These are phyloP conservation scores for Perilla frutescens DNA, from an alignment of 257 asterid species.

Conservation along the genomic window DNA sequence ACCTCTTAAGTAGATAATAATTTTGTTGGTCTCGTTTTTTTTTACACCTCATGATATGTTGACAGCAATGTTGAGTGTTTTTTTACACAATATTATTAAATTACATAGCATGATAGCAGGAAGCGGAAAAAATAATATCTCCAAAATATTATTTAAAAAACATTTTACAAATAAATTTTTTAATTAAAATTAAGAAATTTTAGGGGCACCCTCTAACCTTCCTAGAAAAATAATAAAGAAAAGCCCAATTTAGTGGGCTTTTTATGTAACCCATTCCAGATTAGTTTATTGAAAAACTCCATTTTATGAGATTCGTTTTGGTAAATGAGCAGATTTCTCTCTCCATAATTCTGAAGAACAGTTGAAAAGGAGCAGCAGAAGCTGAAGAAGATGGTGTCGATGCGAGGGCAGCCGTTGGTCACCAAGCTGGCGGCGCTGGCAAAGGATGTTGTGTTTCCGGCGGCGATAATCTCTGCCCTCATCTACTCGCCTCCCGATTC, in stretches of 20 bases:
- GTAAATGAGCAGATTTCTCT: not conserved
- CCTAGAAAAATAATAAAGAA: too few relatives aligned
- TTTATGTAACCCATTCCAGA: not conserved
- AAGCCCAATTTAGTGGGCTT: constrained; percentile 25
- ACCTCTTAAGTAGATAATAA: too few relatives aligned
- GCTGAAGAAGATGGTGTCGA: constrained; percentile 40
- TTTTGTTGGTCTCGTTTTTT: too few relatives aligned
- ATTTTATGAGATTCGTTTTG: not conserved
- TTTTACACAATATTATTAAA: too few relatives aligned
- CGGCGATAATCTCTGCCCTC: constrained; percentile 54
- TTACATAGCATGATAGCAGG: too few relatives aligned
- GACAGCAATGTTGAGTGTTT: too few relatives aligned
- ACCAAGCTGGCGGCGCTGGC: constrained; percentile 61
- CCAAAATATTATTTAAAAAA: too few relatives aligned
- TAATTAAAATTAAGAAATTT: too few relatives aligned
- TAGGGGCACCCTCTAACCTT: too few relatives aligned
- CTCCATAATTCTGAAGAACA: not conserved
- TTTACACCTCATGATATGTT: too few relatives aligned
- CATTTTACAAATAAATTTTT: too few relatives aligned
- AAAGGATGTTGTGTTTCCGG: constrained; percentile 60
- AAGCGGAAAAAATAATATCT: too few relatives aligned
- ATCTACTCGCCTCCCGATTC: constrained; percentile 57
- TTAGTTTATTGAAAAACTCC: not conserved
- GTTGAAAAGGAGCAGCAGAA: not conserved
- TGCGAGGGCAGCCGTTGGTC: constrained; percentile 64